A percentile compares a stretch with the other conserved stretches of the same genome.
These are phyloP conservation scores for Podospora pseudocomata DNA, from an alignment of 495 filamentous ascomycete genomes.

Conservation along the genomic window DNA sequence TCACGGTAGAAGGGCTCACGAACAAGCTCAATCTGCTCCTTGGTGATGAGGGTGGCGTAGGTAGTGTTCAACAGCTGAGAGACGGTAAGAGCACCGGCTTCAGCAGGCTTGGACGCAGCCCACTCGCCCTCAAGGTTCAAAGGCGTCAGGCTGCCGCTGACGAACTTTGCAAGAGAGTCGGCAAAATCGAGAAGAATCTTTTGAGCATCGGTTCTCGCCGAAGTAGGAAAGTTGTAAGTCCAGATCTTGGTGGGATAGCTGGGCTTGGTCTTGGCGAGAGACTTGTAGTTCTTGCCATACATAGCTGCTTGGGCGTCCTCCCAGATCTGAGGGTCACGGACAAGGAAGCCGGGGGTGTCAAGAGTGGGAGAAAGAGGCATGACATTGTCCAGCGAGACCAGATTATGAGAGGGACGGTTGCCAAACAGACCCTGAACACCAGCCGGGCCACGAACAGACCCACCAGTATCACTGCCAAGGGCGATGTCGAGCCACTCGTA, in stretches of 20 bases:
- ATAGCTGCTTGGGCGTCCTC: conserved; percentile 42
- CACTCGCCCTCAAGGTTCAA: conserved; percentile 41
- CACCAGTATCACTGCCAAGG: conserved; percentile 46
- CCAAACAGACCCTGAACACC: conserved; percentile 37
- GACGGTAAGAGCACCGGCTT: conserved; percentile 22
- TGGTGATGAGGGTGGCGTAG: conserved; percentile 50
- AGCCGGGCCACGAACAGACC: conserved; percentile 39
- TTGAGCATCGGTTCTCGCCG: conserved; percentile 27
- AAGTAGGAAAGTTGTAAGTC: conserved; percentile 36
- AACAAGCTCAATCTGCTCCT: conserved; percentile 49
- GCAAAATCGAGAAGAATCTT: conserved; percentile 40
- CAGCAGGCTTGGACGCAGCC: conserved; percentile 37
- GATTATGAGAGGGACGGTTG: conserved; percentile 35
- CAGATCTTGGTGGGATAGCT: conserved; percentile 45
- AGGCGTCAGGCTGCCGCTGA: conserved; percentile 32
- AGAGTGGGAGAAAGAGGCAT: conserved; percentile 45
- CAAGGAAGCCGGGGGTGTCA: conserved; percentile 49
- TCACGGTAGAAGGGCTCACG: conserved; percentile 51
- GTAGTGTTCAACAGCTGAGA: conserved; percentile 40
- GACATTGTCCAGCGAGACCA: conserved; percentile 38
- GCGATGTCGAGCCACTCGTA: conserved; percentile 57
- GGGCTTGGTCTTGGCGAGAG: conserved; percentile 27
- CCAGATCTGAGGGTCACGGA: conserved; percentile 48
- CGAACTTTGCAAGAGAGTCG: conserved; percentile 39
- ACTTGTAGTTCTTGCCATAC: conserved; percentile 44